These are phyloP conservation scores for Rusavskia elegans DNA, from an alignment of 495 filamentous ascomycete species.

Conservation along the genomic window DNA sequence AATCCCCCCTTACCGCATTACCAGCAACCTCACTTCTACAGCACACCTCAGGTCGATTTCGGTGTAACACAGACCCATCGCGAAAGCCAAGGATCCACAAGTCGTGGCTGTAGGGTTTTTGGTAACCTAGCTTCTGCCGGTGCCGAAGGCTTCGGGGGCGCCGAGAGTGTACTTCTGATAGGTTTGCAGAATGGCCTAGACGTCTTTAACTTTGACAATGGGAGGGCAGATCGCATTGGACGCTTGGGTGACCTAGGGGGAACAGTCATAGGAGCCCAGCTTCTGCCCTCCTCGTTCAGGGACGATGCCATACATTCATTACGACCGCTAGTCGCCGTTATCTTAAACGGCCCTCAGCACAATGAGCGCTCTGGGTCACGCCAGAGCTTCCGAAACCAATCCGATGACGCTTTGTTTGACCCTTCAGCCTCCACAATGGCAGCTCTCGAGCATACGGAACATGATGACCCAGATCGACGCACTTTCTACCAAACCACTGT, in stretches of 20 bases:
- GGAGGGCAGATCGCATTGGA: conserved; percentile 45
- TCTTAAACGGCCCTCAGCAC: conserved; percentile 36
- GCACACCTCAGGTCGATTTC: conserved; percentile 38
- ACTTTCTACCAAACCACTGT: conserved; percentile 66
- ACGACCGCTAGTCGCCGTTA: conserved; percentile 54
- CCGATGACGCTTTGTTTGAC: conserved; percentile 11
- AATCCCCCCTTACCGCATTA: conserved; percentile 66
- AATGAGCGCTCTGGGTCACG: conserved; percentile 16
- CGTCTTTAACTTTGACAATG: conserved; percentile 51
- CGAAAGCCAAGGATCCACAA: conserved; percentile 37
- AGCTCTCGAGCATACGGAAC: conserved; percentile 8
- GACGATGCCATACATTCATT: conserved; percentile 24
- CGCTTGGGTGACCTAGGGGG: conserved; percentile 62
- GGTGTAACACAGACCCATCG: conserved; percentile 16
- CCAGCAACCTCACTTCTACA: conserved; percentile 59
- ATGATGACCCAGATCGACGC: conserved; percentile 19
- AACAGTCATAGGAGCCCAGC: conserved; percentile 65
- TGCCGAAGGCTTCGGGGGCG: conserved; percentile 29
- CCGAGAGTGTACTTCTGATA: conserved; percentile 53
- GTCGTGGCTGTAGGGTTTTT: conserved; percentile 66
- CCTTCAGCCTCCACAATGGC: conserved; percentile 10
- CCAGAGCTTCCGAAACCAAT: conserved; percentile 1
- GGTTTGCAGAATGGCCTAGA: conserved; percentile 65
- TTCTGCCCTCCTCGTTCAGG: conserved; percentile 42
- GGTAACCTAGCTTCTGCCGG: conserved; percentile 43